Conservation (phyloP, 1,284 basidiomycete species). For the Hemileccinum hortonii region DNA sequence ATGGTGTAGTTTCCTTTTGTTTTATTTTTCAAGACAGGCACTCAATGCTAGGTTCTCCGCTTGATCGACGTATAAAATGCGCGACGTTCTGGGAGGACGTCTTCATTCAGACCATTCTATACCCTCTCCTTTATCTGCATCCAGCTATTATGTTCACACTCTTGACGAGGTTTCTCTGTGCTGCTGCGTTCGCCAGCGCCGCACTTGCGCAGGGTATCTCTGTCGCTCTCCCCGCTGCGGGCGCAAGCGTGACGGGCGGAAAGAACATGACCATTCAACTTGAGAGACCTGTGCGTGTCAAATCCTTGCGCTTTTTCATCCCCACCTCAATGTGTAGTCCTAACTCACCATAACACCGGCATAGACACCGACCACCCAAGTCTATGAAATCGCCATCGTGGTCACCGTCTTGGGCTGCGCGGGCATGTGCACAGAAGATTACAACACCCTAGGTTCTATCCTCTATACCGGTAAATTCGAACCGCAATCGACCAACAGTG, state of each 20-base stretch:
- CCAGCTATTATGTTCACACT: neutral
- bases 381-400: neutral
- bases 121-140: too few relatives aligned
- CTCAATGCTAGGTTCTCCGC: neutral
- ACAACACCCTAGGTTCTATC: neutral
- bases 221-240: neutral
- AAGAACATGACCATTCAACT: neutral
- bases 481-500: neutral
- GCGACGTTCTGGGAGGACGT: neutral
- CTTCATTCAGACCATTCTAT: neutral
- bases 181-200: neutral
- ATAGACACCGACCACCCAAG: neutral
- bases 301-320: neutral
- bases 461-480: neutral
- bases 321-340: neutral
- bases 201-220: neutral
- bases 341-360: conserved; percentile 13
- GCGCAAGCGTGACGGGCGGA: neutral
- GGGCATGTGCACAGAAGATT: neutral
- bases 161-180: neutral
- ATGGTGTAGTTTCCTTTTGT: too few relatives aligned
- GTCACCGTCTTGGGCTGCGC: rapidly evolving
- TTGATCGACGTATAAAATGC: conserved; percentile 9
- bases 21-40: neutral
- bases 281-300: neutral